phyloP scores from a whole-genome alignment of 1,284 basidiomycete species.

The Pyrrhoderma lamaoense region DNA sequence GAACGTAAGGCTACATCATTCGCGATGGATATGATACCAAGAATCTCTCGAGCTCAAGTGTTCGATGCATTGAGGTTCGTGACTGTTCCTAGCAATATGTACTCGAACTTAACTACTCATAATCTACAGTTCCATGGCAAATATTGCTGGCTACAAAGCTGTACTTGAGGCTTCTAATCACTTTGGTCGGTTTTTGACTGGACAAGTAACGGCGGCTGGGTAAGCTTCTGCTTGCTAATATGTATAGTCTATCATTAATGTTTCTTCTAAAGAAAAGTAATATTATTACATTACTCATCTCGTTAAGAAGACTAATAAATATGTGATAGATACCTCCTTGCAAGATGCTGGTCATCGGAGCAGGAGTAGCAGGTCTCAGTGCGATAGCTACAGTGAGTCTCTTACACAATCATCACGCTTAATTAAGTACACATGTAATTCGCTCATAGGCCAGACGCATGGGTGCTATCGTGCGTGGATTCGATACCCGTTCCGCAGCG shows the following conservation, averaged over 20 bases:
- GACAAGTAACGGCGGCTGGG: conserved; percentile 84
- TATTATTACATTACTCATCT: not conserved
- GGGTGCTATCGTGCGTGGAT: conserved; percentile 80
- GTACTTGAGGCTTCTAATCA: conserved; percentile 81
- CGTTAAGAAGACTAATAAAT: conserved; percentile 17
- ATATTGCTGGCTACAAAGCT: conserved; percentile 82
- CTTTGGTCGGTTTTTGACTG: conserved; percentile 81
- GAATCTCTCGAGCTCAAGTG: conserved; percentile 80
- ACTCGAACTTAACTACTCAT: not conserved
- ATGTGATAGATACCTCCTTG: conserved; percentile 67
- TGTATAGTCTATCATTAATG: not conserved
- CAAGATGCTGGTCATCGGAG: conserved; percentile 80
- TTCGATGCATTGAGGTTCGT: conserved; percentile 75
- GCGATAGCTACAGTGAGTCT: conserved; percentile 82
- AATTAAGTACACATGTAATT: conserved; percentile 3
- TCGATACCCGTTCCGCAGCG: conserved; percentile 76
- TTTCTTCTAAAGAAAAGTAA: conserved; percentile 19
- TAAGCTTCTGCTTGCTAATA: conserved; percentile 24
- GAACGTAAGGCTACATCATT: conserved; percentile 59
- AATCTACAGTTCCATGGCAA: conserved; percentile 71
- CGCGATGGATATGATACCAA: conserved; percentile 82
- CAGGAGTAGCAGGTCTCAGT: conserved; percentile 78
- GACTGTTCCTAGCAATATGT: not conserved
- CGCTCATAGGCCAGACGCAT: conserved; percentile 59
- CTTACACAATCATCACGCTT: conserved; percentile 21